Percentiles rank a stretch among this genome's conserved stretches.
These are phyloP conservation scores for Phytophthora colocasiae DNA, from an alignment of 352 stramenopile genomes.

Conservation along the genomic window DNA sequence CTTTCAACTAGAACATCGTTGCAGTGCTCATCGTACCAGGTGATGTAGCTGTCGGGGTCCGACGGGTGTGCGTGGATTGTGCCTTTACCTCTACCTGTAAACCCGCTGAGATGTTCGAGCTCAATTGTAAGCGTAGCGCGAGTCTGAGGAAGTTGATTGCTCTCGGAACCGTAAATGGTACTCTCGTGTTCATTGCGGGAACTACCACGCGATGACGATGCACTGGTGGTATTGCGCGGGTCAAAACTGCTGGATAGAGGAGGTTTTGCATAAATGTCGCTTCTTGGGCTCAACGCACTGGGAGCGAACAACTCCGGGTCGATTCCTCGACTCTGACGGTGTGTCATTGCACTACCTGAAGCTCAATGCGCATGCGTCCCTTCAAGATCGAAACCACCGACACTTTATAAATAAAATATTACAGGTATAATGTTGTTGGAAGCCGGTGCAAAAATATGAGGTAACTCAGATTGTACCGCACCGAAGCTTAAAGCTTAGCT, in stretches of 20 bases:
- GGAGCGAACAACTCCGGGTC: conserved; percentile 70
- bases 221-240: background rate
- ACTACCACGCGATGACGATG: conserved; percentile 8
- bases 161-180: conserved; percentile 21
- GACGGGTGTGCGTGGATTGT: conserved; percentile 63
- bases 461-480: conserved; percentile 12
- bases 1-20: background rate
- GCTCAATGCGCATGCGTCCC: conserved; percentile 13
- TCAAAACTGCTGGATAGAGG: conserved; percentile 4
- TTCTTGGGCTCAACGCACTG: conserved; percentile 20
- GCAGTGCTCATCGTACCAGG: conserved; percentile 35
- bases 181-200: conserved; percentile 20
- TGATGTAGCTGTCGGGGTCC: conserved; percentile 61
- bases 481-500: too few relatives aligned
- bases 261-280: conserved; percentile 19
- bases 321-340: conserved; percentile 41
- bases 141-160: conserved; percentile 27
- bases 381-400: conserved; percentile 32
- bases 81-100: conserved; percentile 59
- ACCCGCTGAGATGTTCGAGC: conserved; percentile 75
- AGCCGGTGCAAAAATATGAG: conserved; percentile 23
- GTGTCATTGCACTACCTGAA: conserved; percentile 27
- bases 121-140: conserved; percentile 40
- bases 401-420: background rate
- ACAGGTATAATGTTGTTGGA: too few relatives aligned